Percentiles rank a stretch among this genome's conserved stretches.
Evolutionary conservation across 345 rosid genomes (phyloP).

Genomic region (Arabidopsis thaliana): DNA sequence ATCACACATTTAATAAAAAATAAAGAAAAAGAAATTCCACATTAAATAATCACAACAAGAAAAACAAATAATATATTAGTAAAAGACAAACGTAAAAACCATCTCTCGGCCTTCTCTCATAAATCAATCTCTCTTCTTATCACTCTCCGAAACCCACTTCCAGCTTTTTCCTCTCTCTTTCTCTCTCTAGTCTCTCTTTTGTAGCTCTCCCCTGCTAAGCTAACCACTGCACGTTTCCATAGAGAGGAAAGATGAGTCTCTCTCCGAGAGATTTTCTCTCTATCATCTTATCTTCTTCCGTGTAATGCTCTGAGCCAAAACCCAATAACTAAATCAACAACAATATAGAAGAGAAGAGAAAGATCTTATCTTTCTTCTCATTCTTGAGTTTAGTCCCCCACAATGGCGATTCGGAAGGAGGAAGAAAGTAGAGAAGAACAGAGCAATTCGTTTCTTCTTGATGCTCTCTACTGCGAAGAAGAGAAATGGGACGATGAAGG

Average conservation of each 20-base stretch:
- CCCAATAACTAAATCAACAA: neutral
- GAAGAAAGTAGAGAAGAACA: constrained; percentile 40
- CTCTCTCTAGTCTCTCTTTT: constrained; percentile 38
- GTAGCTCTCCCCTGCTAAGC: constrained; percentile 40
- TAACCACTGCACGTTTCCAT: constrained; percentile 33
- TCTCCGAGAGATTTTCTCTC: constrained; percentile 39
- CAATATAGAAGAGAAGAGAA: constrained; percentile 26
- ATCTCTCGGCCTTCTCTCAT: constrained; percentile 43
- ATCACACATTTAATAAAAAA: constrained; percentile 6
- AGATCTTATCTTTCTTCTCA: constrained; percentile 45
- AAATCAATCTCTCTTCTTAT: constrained; percentile 45
- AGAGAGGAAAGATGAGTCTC: constrained; percentile 46
- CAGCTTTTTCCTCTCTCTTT: constrained; percentile 38
- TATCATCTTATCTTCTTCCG: constrained; percentile 41
- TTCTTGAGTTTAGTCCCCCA: constrained; percentile 40
- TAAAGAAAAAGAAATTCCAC: neutral
- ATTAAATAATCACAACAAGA: neutral
- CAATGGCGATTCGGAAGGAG: constrained; percentile 56
- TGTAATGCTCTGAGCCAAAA: constrained; percentile 38
- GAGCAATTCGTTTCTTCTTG: constrained; percentile 50
- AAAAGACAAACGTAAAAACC: constrained; percentile 67
- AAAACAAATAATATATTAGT: constrained; percentile 27
- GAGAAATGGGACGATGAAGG: constrained; percentile 62
- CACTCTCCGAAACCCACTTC: constrained; percentile 30
- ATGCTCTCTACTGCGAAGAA: constrained; percentile 77